These are phyloP conservation scores for Flaveria brownii DNA, from an alignment of 129 eudicot species.

Conservation along the genomic window DNA sequence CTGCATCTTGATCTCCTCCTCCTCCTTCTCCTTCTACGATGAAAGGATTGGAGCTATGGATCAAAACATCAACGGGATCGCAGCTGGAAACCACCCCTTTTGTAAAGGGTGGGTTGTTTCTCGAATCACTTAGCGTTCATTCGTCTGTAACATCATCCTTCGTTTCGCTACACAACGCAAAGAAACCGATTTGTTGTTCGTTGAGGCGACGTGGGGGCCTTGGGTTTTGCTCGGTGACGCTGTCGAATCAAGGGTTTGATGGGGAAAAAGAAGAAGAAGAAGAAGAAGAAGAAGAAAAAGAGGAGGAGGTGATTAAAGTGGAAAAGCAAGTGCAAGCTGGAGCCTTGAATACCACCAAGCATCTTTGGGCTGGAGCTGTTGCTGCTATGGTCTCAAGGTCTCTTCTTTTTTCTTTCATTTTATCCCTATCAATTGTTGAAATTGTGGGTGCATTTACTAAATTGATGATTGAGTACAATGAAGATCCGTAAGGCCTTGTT, in stretches of 20 bases:
- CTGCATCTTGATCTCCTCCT: too few species aligned
- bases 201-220: constrained; percentile 18
- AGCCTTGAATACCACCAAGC: constrained; percentile 78
- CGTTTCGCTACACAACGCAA: constrained; percentile 29
- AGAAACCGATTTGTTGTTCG: constrained; percentile 25
- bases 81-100: constrained; percentile 22
- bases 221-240: constrained; percentile 57
- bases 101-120: constrained; percentile 62
- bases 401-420: neutral
- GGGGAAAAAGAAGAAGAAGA: constrained; percentile 41
- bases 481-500: too few species aligned
- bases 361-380: constrained; percentile 99
- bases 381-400: constrained; percentile 98
- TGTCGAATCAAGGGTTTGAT: constrained; percentile 31
- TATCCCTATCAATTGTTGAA: too few species aligned
- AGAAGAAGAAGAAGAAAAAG: too few species aligned
- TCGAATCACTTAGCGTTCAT: constrained; percentile 44
- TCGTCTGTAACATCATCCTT: constrained; percentile 45
- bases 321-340: constrained; percentile 40
- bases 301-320: constrained; percentile 13
- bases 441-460: too few species aligned
- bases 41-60: constrained; percentile 47
- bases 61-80: constrained; percentile 33
- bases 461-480: too few species aligned
- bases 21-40: constrained; percentile 16